Evolutionary conservation across 805 yeast genomes (phyloP), one percentile per base, ranked within the genome.

Genomic region (Blastobotrys mokoenaii): DNA sequence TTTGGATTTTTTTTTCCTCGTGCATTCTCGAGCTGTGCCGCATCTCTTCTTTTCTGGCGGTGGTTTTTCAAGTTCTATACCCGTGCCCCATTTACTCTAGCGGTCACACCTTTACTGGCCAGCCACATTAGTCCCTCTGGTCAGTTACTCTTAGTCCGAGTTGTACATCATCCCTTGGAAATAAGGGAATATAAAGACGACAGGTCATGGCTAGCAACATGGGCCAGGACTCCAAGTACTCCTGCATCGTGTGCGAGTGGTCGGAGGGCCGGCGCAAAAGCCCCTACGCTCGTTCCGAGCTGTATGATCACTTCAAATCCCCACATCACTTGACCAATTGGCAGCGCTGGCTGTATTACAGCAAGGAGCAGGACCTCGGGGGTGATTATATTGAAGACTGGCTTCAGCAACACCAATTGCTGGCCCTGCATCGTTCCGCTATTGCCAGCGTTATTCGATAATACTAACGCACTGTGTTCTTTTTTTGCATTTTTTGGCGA

Each of bases 241-340:
- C 44, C 22, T 57, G 61, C 32, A 56, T 57, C 15, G 54, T 57
- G 33, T 56, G 61, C 49, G 57, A 52, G 38, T 56, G 61, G 60
- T 55, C 55, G 20, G 60, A 56, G 36, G 54, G 54, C 45, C 49
- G 32, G 30, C 41, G 45, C 43, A 31, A 25, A 39, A 44, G 31
- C 37, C 14, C 35, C 43, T 33, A 42, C 2, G 43, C 44, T 4
- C 38, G 43, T n/a, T 18, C 32, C 11, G 54, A 52, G 38, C 46
- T 54, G 32, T 50, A 45, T 12, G 44, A 51, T 33, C 62, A 58
- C 38, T 58, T 58, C 48, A 48, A 44, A 25, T 46, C 59, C 25
- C 47, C 47, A 30, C 40, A 50, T 8, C 62, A 58, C 41, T 39
- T 52, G 15, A 41, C 38, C 25, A 56, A 55, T 48, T 58, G 57